phyloP scores from a whole-genome alignment of 306 rosid genomes.

The Medicago lupulina region DNA sequence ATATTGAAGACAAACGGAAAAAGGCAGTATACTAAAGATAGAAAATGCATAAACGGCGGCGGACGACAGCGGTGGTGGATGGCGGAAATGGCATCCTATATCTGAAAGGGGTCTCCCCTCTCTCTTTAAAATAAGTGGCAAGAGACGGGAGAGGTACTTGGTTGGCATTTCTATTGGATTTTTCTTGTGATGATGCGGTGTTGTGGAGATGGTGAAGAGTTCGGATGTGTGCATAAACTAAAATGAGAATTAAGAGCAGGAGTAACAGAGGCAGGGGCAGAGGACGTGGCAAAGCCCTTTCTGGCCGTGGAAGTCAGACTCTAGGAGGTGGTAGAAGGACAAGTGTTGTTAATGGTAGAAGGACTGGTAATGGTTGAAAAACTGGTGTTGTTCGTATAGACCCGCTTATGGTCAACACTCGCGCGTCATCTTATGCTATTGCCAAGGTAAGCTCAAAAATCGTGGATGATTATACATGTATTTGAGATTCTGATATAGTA shows the following conservation, averaged over 20 bases:
- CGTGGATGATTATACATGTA: constrained; percentile 78
- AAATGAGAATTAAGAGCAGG: constrained; percentile 80
- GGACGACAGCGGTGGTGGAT: too few species aligned
- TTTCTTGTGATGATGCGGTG: too few species aligned
- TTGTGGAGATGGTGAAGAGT: too few species aligned
- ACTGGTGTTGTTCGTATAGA: constrained; percentile 71
- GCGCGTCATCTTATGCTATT: constrained; percentile 78
- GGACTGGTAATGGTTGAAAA: constrained; percentile 59
- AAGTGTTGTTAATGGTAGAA: constrained; percentile 57
- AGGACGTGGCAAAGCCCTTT: constrained; percentile 70
- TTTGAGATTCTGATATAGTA: constrained; percentile 71
- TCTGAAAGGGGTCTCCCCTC: too few species aligned
- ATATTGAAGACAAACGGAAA: too few species aligned
- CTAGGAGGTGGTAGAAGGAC: constrained; percentile 61
- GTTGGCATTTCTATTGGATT: too few species aligned
- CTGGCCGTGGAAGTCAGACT: constrained; percentile 76
- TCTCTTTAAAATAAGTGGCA: too few species aligned
- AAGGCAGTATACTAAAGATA: too few species aligned
- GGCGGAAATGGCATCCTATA: too few species aligned
- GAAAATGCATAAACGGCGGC: too few species aligned
- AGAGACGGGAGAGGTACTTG: too few species aligned
- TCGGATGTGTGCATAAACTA: too few species aligned
- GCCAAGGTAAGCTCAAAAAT: constrained; percentile 96
- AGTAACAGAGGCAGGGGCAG: constrained; percentile 76
- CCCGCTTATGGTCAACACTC: constrained; percentile 67